Evolutionary conservation across 192 early-diverging fungal species (phyloP).

Genomic region (Phlyctochytrium bullatum): DNA sequence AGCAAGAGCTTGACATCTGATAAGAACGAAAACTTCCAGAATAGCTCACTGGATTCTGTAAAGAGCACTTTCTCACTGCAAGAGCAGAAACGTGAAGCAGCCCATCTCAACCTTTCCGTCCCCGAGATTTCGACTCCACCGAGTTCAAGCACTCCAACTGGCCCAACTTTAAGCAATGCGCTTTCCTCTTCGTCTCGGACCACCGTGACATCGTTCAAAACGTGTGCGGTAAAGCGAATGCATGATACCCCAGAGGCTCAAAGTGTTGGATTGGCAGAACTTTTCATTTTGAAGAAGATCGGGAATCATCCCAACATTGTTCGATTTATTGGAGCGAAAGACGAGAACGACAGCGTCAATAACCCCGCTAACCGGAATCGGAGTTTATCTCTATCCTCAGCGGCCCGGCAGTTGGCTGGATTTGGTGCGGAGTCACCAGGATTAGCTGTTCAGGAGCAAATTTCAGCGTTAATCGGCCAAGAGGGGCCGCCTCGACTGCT

Average conservation of each 20-base stretch:
- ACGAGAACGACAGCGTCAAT: conserved; percentile 32
- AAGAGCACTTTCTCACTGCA: no score
- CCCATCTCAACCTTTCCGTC: no score
- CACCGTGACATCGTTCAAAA: conserved; percentile 11
- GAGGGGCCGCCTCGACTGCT: conserved; percentile 30
- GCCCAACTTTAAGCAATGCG: not conserved
- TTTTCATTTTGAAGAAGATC: conserved; percentile 33
- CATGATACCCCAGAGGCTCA: conserved; percentile 39
- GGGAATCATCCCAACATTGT: conserved; percentile 39
- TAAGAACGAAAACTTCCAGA: no score
- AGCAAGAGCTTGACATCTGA: no score
- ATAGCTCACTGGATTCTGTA: no score
- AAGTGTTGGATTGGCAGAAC: conserved; percentile 35
- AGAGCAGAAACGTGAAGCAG: no score
- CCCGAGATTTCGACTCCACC: no score
- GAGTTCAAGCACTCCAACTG: not conserved
- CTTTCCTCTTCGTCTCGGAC: not conserved
- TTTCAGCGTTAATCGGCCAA: not conserved
- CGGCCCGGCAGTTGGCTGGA: not conserved
- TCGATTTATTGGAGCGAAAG: conserved; percentile 46
- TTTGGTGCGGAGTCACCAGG: not conserved
- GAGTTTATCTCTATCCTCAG: not conserved
- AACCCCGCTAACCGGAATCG: not conserved
- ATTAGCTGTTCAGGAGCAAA: not conserved
- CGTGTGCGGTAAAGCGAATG: conserved; percentile 55